Conservation (phyloP, 306 rosid species). For the Fragaria ananassa region DNA sequence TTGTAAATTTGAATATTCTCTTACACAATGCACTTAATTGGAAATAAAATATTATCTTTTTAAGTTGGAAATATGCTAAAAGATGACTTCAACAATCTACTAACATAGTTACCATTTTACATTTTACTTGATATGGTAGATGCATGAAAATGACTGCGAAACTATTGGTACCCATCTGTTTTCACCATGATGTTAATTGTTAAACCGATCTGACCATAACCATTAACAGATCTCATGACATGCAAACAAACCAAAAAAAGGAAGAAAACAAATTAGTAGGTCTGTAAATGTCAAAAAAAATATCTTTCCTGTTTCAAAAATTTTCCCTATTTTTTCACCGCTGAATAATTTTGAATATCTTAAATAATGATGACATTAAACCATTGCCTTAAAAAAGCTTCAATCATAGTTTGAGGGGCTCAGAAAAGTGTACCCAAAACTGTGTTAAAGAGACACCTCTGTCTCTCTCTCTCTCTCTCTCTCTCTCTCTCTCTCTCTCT, state of each 20-base stretch:
- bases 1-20: too few species aligned
- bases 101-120: too few species aligned
- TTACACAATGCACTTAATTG: too few species aligned
- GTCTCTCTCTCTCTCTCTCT: background rate
- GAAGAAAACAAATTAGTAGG: background rate
- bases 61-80: too few species aligned
- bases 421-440: background rate
- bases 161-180: background rate
- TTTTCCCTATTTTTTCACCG: background rate
- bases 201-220: background rate
- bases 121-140: too few species aligned
- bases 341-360: background rate
- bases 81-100: too few species aligned
- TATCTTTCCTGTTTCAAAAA: background rate
- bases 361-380: background rate
- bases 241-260: background rate
- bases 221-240: background rate
- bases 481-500: background rate
- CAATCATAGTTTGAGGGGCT: background rate
- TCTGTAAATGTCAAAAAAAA: background rate
- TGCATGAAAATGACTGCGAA: too few species aligned
- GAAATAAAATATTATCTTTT: too few species aligned
- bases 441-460: constrained; percentile 1
- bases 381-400: background rate
- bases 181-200: background rate